Percentiles rank a stretch among this genome's conserved stretches.
Evolutionary conservation across 2,329 filamentous ascomycete genomes (phyloP).

Genomic region (Pseudogymnoascus sp.): DNA sequence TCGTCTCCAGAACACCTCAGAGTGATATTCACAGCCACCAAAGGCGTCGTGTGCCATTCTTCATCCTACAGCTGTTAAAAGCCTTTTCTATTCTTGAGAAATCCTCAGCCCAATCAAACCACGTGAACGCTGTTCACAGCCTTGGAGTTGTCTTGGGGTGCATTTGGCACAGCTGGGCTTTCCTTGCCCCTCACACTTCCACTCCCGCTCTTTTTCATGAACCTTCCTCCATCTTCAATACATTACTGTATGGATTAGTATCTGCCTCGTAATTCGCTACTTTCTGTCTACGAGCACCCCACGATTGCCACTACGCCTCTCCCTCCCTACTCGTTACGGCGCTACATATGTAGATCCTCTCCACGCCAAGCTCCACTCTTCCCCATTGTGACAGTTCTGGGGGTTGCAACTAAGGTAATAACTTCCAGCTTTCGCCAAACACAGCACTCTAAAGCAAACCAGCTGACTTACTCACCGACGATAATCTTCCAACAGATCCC

Average conservation of each 20-base stretch:
- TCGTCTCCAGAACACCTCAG: neutral
- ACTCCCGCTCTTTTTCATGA: neutral
- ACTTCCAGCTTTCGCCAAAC: neutral
- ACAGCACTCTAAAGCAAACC: neutral
- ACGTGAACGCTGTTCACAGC: neutral
- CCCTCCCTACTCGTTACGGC: neutral
- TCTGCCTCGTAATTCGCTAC: neutral
- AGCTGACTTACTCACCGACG: slow-evolving; percentile 1
- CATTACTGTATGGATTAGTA: slow-evolving; percentile 6
- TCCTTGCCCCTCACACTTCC: neutral
- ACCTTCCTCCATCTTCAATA: neutral
- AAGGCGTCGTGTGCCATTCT: neutral
- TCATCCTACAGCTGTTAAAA: neutral
- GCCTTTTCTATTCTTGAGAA: neutral
- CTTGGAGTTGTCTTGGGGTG: neutral
- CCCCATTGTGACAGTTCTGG: neutral
- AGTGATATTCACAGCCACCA: neutral
- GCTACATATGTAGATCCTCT: neutral
- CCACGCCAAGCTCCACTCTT: slow-evolving; percentile 2
- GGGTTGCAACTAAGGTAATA: neutral
- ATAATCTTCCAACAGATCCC: neutral
- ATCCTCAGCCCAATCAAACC: slow-evolving; percentile 3
- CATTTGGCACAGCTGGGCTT: neutral
- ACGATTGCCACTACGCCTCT: neutral
- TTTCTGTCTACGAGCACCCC: neutral